These are phyloP conservation scores for Hymenoscyphus linearis DNA, from an alignment of 2,329 filamentous ascomycete genomes.

Conservation along the genomic window DNA sequence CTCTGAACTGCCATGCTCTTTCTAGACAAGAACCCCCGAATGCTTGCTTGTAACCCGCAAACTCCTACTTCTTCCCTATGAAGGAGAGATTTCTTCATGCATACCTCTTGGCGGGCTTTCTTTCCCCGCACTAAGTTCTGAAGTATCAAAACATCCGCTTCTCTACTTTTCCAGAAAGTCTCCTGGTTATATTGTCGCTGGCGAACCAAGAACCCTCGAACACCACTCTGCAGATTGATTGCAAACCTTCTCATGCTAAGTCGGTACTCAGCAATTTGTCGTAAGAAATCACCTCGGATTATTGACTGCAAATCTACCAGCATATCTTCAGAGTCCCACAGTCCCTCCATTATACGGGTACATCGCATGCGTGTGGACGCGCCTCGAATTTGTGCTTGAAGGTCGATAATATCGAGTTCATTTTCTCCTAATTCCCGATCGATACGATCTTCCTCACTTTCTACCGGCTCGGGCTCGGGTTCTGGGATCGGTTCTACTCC, in stretches of 20 bases:
- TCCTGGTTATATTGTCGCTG: constrained; percentile 57
- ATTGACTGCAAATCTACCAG: constrained; percentile 79
- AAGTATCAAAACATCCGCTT: constrained; percentile 68
- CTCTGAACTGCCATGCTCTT: constrained; percentile 51
- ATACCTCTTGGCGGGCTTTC: constrained; percentile 56
- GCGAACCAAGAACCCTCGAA: constrained; percentile 71
- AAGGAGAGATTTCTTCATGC: constrained; percentile 52
- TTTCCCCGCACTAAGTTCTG: constrained; percentile 75
- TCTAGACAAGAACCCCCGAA: constrained; percentile 63
- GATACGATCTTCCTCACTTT: constrained; percentile 86
- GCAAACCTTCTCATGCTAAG: constrained; percentile 80
- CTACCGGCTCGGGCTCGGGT: constrained; percentile 60
- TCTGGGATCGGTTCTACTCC: constrained; percentile 76
- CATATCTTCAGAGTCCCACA: constrained; percentile 81
- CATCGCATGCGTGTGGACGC: constrained; percentile 72
- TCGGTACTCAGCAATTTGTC: constrained; percentile 78
- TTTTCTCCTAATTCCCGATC: constrained; percentile 76
- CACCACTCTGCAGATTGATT: constrained; percentile 70
- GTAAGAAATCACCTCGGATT: constrained; percentile 80
- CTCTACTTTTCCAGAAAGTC: constrained; percentile 62
- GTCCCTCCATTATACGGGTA: constrained; percentile 75
- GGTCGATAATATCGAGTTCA: constrained; percentile 64
- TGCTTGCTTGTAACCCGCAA: constrained; percentile 57
- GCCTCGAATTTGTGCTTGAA: constrained; percentile 83
- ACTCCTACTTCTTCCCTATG: constrained; percentile 58